Evolutionary conservation across 192 early-diverging fungal species (phyloP), one percentile per base, ranked within the genome.

Genomic region (Podila epigama): DNA sequence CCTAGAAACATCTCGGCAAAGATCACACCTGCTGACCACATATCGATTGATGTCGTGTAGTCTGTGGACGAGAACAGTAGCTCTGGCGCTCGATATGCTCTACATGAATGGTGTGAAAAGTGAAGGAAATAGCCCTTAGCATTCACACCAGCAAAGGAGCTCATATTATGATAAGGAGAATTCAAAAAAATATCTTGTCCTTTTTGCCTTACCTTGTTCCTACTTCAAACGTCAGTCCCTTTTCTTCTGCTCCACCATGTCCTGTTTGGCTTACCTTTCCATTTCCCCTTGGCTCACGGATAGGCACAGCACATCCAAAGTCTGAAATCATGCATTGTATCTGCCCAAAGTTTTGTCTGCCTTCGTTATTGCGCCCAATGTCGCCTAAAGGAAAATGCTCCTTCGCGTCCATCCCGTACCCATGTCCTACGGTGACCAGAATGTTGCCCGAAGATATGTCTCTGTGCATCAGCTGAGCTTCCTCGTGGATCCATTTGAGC

Each of bases 11-110:
- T 75, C 55, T 85, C 84, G 4, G 84, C 81, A 68, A 84, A 82
- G 2, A 86, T 39, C 4, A 84, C 83, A 7, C 84, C 84, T 29
- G 75, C 58, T 2, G 82, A 83, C 84, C 84, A 87, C 59, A 87
- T 70, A 62, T 87, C 86, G 28, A 81, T 66, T 2, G 86, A 54
- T 16, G 57, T 68, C 8, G 82, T 65, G 42, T 87, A 85, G 34
- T 68, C 67, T 28, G 42, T 34, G 4, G 70, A 80, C 1, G 82
- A 81, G 22, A 85, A 78, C 12, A 84, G 27, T 1, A 86, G 59
- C 27, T 87, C 86, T 22, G 86, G 86, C 0, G 86, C 84, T 11
- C 80, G 69, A 39, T 87, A 87, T 28, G 69, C 80, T 40, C 83
- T 81, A 16, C 18, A 18, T 28, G n/a, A 16, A 41, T 10, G 36